phyloP scores from a whole-genome alignment of 345 rosid species.

The Conringia planisiliqua region DNA sequence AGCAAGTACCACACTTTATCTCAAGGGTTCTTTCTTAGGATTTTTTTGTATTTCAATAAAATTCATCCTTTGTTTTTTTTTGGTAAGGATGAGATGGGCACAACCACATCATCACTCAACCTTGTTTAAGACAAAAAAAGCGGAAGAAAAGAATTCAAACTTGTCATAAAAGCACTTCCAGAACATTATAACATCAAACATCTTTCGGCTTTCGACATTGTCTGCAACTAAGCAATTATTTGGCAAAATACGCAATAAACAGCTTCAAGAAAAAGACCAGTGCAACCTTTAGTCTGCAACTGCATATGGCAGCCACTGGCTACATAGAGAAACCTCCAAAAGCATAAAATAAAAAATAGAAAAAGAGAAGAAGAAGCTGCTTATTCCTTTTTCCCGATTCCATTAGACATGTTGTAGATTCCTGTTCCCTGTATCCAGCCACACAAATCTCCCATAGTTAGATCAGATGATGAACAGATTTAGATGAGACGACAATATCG shows the following conservation, averaged over 20 bases:
- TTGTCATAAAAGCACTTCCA: background rate
- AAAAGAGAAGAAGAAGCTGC: conserved; percentile 3
- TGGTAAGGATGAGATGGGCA: no score
- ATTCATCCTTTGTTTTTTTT: no score
- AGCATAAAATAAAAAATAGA: background rate
- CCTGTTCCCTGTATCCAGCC: conserved; percentile 65
- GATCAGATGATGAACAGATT: background rate
- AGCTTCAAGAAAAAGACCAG: conserved; percentile 14
- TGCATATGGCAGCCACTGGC: conserved; percentile 6
- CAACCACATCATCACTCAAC: background rate
- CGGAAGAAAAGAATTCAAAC: background rate
- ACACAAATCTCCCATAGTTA: background rate
- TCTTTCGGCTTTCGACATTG: conserved; percentile 26
- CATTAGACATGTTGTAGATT: conserved; percentile 80
- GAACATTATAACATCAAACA: conserved; percentile 10
- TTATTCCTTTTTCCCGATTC: conserved; percentile 84
- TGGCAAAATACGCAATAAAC: conserved; percentile 25
- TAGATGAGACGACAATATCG: background rate
- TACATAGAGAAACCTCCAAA: conserved; percentile 22
- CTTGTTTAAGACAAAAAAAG: background rate
- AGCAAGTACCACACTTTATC: no score
- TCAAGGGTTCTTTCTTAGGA: no score
- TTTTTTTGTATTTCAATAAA: no score
- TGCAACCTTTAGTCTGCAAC: conserved; percentile 5
- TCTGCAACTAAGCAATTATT: conserved; percentile 47